A percentile compares a stretch with the other conserved stretches of the same genome.
Evolutionary conservation across 208 protist species (phyloP).

Genomic region (Acanthamoeba lenticulata): DNA sequence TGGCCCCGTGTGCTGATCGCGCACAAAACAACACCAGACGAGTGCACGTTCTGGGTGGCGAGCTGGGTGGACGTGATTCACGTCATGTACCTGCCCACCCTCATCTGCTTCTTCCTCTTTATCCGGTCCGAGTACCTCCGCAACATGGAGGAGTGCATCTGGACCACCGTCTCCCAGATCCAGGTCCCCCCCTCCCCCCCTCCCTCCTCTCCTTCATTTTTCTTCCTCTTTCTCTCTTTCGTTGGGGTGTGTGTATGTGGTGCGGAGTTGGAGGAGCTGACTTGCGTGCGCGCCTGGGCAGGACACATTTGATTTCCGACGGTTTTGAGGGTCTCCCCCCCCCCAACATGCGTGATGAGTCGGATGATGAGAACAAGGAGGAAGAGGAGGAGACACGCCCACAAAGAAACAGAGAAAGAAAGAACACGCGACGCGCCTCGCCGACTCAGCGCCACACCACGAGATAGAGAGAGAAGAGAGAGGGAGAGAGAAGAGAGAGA

Average conservation of each 20-base stretch:
- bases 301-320: constrained; percentile 66
- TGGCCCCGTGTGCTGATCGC: too few species aligned
- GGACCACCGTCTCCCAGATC: constrained; percentile 79
- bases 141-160: constrained; percentile 83
- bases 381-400: too few species aligned
- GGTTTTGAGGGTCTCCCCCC: too few species aligned
- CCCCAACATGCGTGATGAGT: too few species aligned
- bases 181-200: constrained; percentile 58
- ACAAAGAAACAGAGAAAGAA: too few species aligned
- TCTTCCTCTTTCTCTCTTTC: background rate
- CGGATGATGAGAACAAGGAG: too few species aligned
- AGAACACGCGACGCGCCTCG: too few species aligned
- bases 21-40: constrained; percentile 42
- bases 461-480: too few species aligned
- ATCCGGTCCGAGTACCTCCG: constrained; percentile 78
- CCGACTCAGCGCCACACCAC: too few species aligned
- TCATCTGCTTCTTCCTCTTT: constrained; percentile 81
- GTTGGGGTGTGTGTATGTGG: background rate
- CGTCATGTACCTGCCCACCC: constrained; percentile 73
- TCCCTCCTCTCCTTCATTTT: background rate
- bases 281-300: background rate
- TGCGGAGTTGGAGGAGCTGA: background rate
- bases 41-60: constrained; percentile 74
- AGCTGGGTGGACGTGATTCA: constrained; percentile 78
- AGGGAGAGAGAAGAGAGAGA: too few species aligned